These are phyloP conservation scores for Oryza glaberrima DNA, from an alignment of 176 grass and related monocot genomes.

Conservation along the genomic window DNA sequence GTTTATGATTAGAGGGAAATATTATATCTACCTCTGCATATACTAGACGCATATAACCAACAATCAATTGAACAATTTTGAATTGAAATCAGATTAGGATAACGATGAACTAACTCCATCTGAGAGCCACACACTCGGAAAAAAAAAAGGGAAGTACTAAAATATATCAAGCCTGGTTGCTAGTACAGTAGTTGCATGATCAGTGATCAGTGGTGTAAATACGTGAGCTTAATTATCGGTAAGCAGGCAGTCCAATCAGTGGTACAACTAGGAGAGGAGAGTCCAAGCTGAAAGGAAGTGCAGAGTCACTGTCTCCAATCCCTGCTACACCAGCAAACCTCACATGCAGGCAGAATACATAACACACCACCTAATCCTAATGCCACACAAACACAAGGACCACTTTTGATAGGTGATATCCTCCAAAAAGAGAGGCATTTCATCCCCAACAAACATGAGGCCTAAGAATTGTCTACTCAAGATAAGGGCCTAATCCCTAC, in stretches of 20 bases:
- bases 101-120: not conserved
- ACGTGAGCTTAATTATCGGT: slow-evolving; percentile 18
- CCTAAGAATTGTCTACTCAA: not conserved
- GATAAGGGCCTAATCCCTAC: not conserved
- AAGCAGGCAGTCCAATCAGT: slow-evolving; percentile 15
- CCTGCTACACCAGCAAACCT: slow-evolving; percentile 37
- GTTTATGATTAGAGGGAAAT: too few relatives aligned
- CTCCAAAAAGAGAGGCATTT: slow-evolving; percentile 42
- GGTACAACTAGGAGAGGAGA: not conserved
- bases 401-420: slow-evolving; percentile 31
- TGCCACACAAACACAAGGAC: slow-evolving; percentile 41
- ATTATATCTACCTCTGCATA: not conserved
- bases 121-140: not conserved
- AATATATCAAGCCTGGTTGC: not conserved
- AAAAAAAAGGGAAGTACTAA: not conserved
- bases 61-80: not conserved
- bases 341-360: slow-evolving; percentile 44
- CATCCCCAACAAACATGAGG: slow-evolving; percentile 38
- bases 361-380: slow-evolving; percentile 52
- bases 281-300: slow-evolving; percentile 31
- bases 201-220: slow-evolving; percentile 2
- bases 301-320: slow-evolving; percentile 40
- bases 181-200: not conserved
- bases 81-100: not conserved
- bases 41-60: not conserved